Conservation (phyloP, 176 grass and related monocot species). For the Rhynchospora tenuis region DNA sequence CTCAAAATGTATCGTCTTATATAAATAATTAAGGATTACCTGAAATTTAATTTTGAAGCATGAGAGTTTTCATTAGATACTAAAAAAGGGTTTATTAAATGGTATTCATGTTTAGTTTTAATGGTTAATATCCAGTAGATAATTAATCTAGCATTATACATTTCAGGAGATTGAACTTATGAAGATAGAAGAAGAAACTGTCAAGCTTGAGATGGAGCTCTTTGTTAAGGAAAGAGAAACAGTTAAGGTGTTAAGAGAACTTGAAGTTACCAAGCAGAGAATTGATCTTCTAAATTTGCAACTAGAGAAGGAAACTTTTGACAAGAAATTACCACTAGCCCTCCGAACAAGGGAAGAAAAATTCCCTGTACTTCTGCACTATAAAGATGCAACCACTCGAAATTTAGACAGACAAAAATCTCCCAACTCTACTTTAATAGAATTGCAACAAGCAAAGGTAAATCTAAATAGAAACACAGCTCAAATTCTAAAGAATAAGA, state of each 20-base stretch:
- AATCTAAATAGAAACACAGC: conserved; percentile 66
- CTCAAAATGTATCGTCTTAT: background rate
- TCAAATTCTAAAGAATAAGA: conserved; percentile 45
- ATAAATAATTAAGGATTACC: background rate
- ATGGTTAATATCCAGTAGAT: conserved; percentile 17
- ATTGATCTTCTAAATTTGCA: conserved; percentile 60
- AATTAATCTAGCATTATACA: conserved; percentile 2
- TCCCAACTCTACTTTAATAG: conserved; percentile 52
- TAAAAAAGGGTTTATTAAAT: background rate
- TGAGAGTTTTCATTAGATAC: background rate
- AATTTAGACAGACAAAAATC: conserved; percentile 32
- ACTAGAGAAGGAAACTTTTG: conserved; percentile 38
- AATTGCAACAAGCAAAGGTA: conserved; percentile 77
- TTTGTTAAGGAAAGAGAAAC: conserved; percentile 92
- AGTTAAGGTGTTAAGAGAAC: conserved; percentile 74
- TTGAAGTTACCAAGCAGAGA: conserved; percentile 64
- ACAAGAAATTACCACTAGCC: conserved; percentile 20
- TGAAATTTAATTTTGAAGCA: background rate
- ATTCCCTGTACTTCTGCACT: conserved; percentile 6
- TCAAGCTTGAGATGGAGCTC: conserved; percentile 96
- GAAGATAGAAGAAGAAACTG: conserved; percentile 94
- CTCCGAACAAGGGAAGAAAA: conserved; percentile 24
- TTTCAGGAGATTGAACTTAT: conserved; percentile 90
- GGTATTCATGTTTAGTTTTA: conserved; percentile 4
- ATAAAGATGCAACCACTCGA: conserved; percentile 16